phyloP scores from a whole-genome alignment of 164 flowering plant genomes.

The Macadamia tetraphylla region DNA sequence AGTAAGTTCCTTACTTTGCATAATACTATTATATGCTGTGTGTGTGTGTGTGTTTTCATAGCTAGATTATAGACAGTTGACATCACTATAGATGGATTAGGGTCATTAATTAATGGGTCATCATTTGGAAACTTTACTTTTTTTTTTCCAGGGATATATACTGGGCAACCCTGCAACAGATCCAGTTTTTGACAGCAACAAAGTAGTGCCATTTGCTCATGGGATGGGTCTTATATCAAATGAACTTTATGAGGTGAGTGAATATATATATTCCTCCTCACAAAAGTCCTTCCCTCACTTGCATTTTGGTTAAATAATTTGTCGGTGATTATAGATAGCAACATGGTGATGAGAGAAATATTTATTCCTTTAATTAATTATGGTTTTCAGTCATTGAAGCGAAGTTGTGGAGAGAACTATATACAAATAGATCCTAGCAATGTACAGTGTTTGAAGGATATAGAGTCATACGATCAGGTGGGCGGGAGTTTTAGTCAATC shows the following conservation, averaged over 20 bases:
- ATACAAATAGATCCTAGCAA: slow-evolving; percentile 12
- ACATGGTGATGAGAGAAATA: too few species aligned
- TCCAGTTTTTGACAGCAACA: slow-evolving; percentile 9
- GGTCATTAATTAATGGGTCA: too few species aligned
- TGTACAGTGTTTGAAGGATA: slow-evolving; percentile 18
- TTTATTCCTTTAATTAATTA: not conserved
- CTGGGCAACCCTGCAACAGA: slow-evolving; percentile 40
- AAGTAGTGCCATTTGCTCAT: slow-evolving; percentile 14
- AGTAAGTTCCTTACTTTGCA: not conserved
- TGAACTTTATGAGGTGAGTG: slow-evolving; percentile 41
- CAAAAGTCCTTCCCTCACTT: not conserved
- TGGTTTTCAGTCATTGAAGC: slow-evolving; percentile 18
- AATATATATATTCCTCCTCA: not conserved
- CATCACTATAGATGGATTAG: too few species aligned
- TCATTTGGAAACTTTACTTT: too few species aligned
- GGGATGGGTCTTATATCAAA: slow-evolving; percentile 45
- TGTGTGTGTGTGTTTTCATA: too few species aligned
- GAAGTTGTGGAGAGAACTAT: slow-evolving; percentile 30
- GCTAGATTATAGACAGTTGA: too few species aligned
- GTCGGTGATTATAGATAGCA: too few species aligned
- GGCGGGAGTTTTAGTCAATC: not conserved
- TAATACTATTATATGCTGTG: too few species aligned
- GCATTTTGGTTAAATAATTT: too few species aligned
- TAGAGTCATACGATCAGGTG: slow-evolving; percentile 19
- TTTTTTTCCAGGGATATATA: slow-evolving; percentile 40